Conservation (phyloP, 2,329 filamentous ascomycete genomes). For the Thermoascus crustaceus region DNA sequence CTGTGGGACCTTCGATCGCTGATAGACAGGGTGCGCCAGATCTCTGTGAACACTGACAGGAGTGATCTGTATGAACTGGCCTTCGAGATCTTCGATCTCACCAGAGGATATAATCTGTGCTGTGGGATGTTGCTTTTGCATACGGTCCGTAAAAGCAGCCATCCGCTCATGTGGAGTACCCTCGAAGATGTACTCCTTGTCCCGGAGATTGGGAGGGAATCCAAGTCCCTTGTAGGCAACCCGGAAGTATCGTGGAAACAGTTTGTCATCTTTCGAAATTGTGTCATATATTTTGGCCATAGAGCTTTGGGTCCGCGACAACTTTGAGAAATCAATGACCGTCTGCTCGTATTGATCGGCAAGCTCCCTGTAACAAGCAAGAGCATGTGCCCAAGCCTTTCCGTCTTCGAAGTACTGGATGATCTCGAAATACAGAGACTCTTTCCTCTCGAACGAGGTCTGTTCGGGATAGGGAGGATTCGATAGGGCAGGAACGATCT, state of each 20-base stretch:
- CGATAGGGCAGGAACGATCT: constrained; percentile 54
- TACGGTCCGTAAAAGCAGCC: constrained; percentile 75
- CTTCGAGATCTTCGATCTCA: constrained; percentile 72
- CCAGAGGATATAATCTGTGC: constrained; percentile 69
- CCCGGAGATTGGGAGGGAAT: constrained; percentile 69
- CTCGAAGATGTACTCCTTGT: constrained; percentile 91
- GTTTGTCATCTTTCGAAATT: constrained; percentile 70
- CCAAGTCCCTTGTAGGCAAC: constrained; percentile 84
- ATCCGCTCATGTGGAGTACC: constrained; percentile 68
- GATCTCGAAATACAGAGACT: constrained; percentile 86
- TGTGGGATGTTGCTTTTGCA: constrained; percentile 82
- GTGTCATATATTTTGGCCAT: constrained; percentile 90
- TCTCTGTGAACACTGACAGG: constrained; percentile 76
- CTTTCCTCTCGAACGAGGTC: constrained; percentile 84
- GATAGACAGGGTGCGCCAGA: constrained; percentile 72
- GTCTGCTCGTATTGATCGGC: constrained; percentile 86
- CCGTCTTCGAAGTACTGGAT: constrained; percentile 92
- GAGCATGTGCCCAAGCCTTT: constrained; percentile 83
- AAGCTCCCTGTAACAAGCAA: constrained; percentile 83
- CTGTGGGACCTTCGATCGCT: constrained; percentile 74
- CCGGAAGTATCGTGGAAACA: constrained; percentile 80
- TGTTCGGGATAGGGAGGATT: constrained; percentile 77
- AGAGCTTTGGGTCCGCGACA: constrained; percentile 79
- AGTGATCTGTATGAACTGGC: constrained; percentile 79
- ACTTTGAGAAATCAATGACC: constrained; percentile 81